Evolutionary conservation across 1,139 yeast species (phyloP), one percentile per base, ranked within the genome.

Genomic region (Taphrina communis): DNA sequence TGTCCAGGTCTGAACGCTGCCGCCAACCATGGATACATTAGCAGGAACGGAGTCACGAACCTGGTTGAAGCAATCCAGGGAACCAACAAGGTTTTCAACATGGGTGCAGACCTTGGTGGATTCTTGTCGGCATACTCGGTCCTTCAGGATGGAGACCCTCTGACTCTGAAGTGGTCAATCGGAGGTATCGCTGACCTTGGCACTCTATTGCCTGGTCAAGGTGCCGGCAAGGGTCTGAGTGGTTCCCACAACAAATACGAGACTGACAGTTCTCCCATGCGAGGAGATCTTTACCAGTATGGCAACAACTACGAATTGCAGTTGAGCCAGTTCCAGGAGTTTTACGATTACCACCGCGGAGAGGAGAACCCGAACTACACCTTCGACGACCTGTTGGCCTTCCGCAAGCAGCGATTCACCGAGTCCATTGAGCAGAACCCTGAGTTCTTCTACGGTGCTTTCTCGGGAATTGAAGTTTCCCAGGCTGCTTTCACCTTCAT

Each of bases 221-320:
- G 62, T n/a, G 21, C 39, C 17, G 53, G 55, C 4, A 38, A 53
- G 46, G 67, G 67, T 17, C 38, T 63, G 11, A 63, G 55, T n/a
- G 67, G 67, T 17, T 53, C 67, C 19, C 67, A 63, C 61, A 63
- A 63, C 61, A 63, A 63, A 19, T 63, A 63, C 67, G 67, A 63
- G 56, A 63, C 67, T 38, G 67, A 63, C 61, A 42, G 46, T n/a
- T 63, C 67, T 6, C 67, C 67, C 2, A 55, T 55, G 61, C 67
- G 67, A 25, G 61, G 61, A 12, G 67, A 63, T 41, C 39, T 63
- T 1, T 63, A 63, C 67, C 56, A 63, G 56, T 63, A 53, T 42
- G 60, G 67, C 53, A 57, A 63, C 67, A 63, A 63, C 50, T 63
- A 42, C 61, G 55, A 57, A 7, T 17, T 63, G 12, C 55, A 44